A percentile compares a stretch with the other conserved stretches of the same genome.
Conservation (phyloP, 2,329 filamentous ascomycete genomes). For the Cladobotryum protrusum region DNA sequence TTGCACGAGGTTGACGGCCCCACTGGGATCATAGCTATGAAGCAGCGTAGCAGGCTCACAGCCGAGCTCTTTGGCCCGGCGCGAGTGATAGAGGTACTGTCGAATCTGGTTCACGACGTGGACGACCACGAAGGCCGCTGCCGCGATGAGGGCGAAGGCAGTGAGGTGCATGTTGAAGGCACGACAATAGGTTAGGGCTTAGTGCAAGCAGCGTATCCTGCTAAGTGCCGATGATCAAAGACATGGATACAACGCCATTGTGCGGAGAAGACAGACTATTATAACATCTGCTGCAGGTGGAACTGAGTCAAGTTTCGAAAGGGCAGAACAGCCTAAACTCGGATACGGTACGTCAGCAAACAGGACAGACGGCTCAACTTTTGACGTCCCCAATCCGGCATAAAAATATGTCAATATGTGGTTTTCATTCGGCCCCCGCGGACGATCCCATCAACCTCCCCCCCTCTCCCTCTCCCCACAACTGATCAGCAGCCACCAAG, state of each 20-base stretch:
- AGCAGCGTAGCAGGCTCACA: slow-evolving; percentile 13
- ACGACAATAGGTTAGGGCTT: not conserved
- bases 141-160: not conserved
- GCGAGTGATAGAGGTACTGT: slow-evolving; percentile 7
- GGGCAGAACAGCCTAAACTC: not conserved
- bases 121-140: slow-evolving; percentile 8
- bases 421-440: no score
- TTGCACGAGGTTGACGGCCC: slow-evolving; percentile 10
- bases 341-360: not conserved
- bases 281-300: not conserved
- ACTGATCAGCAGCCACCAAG: no score
- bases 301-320: not conserved
- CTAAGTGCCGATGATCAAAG: no score
- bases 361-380: slow-evolving; percentile 8
- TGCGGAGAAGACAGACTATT: no score
- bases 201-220: not conserved
- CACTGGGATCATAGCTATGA: slow-evolving; percentile 12
- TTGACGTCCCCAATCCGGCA: no score
- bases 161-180: slow-evolving; percentile 4
- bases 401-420: no score
- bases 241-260: no score
- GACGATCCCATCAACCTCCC: no score
- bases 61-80: slow-evolving; percentile 13
- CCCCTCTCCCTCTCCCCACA: no score
- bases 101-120: slow-evolving; percentile 10